Conservation (phyloP, 345 rosid species). For the Citrus australasica region DNA sequence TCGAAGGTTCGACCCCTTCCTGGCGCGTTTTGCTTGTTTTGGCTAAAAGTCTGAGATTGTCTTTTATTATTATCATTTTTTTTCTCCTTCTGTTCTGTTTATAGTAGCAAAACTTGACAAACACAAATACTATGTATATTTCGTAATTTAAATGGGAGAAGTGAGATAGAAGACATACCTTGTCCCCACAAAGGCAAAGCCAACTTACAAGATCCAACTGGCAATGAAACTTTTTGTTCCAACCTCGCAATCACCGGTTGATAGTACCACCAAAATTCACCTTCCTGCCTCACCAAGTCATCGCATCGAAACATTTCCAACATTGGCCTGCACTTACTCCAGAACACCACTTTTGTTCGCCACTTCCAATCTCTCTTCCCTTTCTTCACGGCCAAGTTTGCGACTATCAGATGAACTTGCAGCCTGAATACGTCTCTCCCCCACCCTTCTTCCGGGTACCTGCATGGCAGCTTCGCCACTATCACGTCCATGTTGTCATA, state of each 20-base stretch:
- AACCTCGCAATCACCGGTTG: slow-evolving; percentile 55
- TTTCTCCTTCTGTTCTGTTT: no score
- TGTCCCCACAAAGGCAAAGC: slow-evolving; percentile 85
- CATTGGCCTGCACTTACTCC: slow-evolving; percentile 92
- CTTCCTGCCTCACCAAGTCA: slow-evolving; percentile 68
- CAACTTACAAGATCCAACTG: slow-evolving; percentile 76
- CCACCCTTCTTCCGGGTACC: slow-evolving; percentile 78
- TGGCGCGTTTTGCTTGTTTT: slow-evolving; percentile 43
- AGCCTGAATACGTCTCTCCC: slow-evolving; percentile 77
- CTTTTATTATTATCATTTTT: no score
- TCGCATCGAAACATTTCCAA: slow-evolving; percentile 78
- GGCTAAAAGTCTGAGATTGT: no score
- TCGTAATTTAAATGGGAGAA: background rate
- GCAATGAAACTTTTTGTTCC: slow-evolving; percentile 69
- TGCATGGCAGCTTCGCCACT: slow-evolving; percentile 78
- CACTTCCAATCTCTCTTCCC: slow-evolving; percentile 53
- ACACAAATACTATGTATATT: no score
- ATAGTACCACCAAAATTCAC: slow-evolving; percentile 76
- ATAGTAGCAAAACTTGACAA: no score
- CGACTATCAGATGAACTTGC: slow-evolving; percentile 71
- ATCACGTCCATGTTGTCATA: slow-evolving; percentile 58
- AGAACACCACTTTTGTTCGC: slow-evolving; percentile 66
- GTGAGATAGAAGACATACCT: slow-evolving; percentile 40
- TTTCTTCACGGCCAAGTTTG: slow-evolving; percentile 57
- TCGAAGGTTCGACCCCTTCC: slow-evolving; percentile 95